phyloP scores from a whole-genome alignment of 768 basidiomycete species.

The Mycena polygramma region DNA sequence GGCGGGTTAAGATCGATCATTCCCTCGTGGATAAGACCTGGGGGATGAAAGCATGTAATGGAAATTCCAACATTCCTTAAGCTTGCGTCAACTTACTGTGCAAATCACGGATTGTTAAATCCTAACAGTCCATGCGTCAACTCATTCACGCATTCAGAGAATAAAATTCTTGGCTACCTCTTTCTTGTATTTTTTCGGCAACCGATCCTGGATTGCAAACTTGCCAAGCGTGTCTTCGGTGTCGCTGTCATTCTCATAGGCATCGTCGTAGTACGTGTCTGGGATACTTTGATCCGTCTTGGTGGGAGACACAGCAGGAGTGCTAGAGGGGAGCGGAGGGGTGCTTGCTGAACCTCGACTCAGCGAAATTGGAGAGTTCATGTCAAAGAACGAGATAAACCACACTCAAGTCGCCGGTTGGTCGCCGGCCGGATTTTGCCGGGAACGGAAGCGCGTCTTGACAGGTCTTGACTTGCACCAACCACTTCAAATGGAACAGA shows the following conservation, averaged over 20 bases:
- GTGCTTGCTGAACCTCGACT: slow-evolving; percentile 4
- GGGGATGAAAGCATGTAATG: slow-evolving; percentile 10
- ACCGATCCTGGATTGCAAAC: slow-evolving; percentile 59
- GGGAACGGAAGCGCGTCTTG: too few relatives aligned
- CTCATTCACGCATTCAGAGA: too few relatives aligned
- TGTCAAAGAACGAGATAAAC: slow-evolving; percentile 14
- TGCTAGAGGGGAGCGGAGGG: slow-evolving; percentile 30
- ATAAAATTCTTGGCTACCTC: slow-evolving; percentile 41
- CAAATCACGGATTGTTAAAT: slow-evolving; percentile 18
- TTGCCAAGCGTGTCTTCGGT: slow-evolving; percentile 40
- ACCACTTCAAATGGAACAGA: slow-evolving; percentile 36
- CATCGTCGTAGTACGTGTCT: slow-evolving; percentile 59
- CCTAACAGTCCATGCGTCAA: background rate
- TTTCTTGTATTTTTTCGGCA: slow-evolving; percentile 55
- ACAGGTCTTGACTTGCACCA: background rate
- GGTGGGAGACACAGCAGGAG: slow-evolving; percentile 9
- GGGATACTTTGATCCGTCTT: slow-evolving; percentile 41
- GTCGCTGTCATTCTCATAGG: slow-evolving; percentile 49
- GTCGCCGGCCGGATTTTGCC: too few relatives aligned
- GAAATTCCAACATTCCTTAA: background rate
- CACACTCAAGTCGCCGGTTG: too few relatives aligned
- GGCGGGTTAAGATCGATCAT: slow-evolving; percentile 77
- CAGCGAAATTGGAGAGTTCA: slow-evolving; percentile 32
- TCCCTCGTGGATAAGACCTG: slow-evolving; percentile 78
- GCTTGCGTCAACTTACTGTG: slow-evolving; percentile 14